These are phyloP conservation scores for Phialophora chinensis DNA, from an alignment of 2,329 filamentous ascomycete species.

Conservation along the genomic window DNA sequence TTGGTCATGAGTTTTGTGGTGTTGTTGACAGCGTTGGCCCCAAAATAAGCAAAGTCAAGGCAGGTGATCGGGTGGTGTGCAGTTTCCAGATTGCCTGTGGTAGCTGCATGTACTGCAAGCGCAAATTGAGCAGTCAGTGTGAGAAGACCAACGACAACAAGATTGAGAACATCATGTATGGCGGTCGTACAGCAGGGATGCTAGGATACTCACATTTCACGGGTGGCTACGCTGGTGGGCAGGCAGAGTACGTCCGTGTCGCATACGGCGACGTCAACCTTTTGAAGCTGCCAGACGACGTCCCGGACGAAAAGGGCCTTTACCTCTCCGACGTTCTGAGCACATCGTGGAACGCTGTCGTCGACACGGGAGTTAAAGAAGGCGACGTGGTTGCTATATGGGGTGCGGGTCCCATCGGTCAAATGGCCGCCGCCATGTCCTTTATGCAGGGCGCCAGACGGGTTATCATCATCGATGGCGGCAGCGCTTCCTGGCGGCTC, in stretches of 20 bases:
- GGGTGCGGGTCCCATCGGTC: constrained; percentile 85
- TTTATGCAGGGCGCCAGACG: constrained; percentile 74
- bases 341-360: constrained; percentile 81
- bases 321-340: constrained; percentile 80
- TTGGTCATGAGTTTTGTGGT: constrained; percentile 65
- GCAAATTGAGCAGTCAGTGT: constrained; percentile 65
- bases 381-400: constrained; percentile 81
- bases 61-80: constrained; percentile 76
- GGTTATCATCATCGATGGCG: constrained; percentile 80
- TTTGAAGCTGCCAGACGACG: constrained; percentile 75
- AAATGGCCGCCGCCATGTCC: constrained; percentile 73
- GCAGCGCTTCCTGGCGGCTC: constrained; percentile 66
- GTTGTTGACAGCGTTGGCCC: constrained; percentile 62
- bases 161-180: constrained; percentile 76
- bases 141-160: constrained; percentile 72
- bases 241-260: constrained; percentile 85
- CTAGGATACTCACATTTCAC: constrained; percentile 78
- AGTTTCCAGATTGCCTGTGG: constrained; percentile 80
- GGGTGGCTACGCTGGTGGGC: constrained; percentile 84
- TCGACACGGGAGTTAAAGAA: constrained; percentile 80
- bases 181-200: constrained; percentile 74
- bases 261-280: constrained; percentile 82
- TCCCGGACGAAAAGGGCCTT: constrained; percentile 83
- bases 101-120: constrained; percentile 75
- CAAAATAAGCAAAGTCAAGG: constrained; percentile 59